phyloP scores from a whole-genome alignment of 768 basidiomycete genomes.

The Suillus subluteus region DNA sequence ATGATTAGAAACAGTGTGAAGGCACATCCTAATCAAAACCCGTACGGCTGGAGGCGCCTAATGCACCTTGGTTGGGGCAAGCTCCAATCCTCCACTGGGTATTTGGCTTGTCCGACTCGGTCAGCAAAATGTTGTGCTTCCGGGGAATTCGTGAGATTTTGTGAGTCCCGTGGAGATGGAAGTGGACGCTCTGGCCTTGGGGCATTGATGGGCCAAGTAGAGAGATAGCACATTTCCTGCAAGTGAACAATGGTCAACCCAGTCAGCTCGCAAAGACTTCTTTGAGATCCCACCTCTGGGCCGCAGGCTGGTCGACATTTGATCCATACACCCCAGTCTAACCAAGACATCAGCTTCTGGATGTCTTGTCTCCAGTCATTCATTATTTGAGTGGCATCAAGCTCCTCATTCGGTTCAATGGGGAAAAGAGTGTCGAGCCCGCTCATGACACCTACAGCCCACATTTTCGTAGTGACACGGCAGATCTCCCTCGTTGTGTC shows the following conservation, averaged over 20 bases:
- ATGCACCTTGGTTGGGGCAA: too few relatives aligned
- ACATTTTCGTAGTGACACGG: slow-evolving; percentile 46
- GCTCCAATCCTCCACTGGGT: too few relatives aligned
- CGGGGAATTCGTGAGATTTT: too few relatives aligned
- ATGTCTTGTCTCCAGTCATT: slow-evolving; percentile 40
- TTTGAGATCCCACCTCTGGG: slow-evolving; percentile 41
- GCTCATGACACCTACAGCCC: slow-evolving; percentile 43
- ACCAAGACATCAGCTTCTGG: slow-evolving; percentile 46
- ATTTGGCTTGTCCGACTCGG: too few relatives aligned
- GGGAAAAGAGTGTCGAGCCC: slow-evolving; percentile 22
- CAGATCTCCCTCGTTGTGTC: slow-evolving; percentile 50
- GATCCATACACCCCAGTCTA: slow-evolving; percentile 56
- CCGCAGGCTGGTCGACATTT: slow-evolving; percentile 50
- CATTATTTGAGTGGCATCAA: slow-evolving; percentile 16
- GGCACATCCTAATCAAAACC: too few relatives aligned
- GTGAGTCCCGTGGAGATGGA: too few relatives aligned
- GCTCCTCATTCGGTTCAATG: not conserved
- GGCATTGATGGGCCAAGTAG: slow-evolving; percentile 8
- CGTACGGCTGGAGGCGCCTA: too few relatives aligned
- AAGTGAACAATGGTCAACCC: not conserved
- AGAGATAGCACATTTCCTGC: slow-evolving; percentile 31
- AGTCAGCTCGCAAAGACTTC: not conserved
- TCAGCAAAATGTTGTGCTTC: too few relatives aligned
- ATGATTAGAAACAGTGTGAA: too few relatives aligned
- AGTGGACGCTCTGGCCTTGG: not conserved